These are phyloP conservation scores for Lasiodiplodia theobromae DNA, from an alignment of 2,329 filamentous ascomycete species.

Conservation along the genomic window DNA sequence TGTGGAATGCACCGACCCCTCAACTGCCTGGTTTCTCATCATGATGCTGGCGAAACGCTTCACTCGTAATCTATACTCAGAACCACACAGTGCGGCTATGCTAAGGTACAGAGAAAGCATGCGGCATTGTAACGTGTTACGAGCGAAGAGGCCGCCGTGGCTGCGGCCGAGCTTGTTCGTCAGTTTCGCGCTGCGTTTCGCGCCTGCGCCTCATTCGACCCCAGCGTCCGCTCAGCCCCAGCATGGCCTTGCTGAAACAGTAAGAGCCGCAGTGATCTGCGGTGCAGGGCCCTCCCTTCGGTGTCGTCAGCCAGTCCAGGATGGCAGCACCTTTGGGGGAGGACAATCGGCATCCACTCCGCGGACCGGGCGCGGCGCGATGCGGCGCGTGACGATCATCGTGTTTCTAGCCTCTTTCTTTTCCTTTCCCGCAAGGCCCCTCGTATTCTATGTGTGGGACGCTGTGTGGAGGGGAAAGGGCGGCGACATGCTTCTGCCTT, in stretches of 20 bases:
- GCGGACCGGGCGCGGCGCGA: neutral
- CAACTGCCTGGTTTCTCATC: neutral
- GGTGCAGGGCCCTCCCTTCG: neutral
- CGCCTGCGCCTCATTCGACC: slow-evolving; percentile 14
- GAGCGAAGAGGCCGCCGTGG: neutral
- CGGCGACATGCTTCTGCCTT: slow-evolving; percentile 8
- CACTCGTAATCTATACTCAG: neutral
- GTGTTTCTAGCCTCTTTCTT: neutral
- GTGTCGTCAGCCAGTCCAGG: slow-evolving; percentile 4
- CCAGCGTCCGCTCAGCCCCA: neutral
- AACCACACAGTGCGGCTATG: slow-evolving; percentile 10
- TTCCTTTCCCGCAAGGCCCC: neutral
- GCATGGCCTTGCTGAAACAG: neutral
- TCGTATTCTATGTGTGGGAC: neutral
- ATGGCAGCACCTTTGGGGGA: neutral
- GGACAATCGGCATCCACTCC: neutral
- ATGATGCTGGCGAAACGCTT: neutral
- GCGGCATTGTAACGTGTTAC: slow-evolving; percentile 17
- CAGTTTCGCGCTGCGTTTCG: neutral
- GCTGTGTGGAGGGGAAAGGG: neutral
- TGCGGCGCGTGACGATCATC: neutral
- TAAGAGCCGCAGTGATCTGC: slow-evolving; percentile 20
- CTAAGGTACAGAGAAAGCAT: neutral
- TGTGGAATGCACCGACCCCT: neutral
- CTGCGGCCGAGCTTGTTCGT: slow-evolving; percentile 1